Evolutionary conservation across 208 protist genomes (phyloP), one percentile per base, ranked within the genome.

Genomic region (Giardia muris): DNA sequence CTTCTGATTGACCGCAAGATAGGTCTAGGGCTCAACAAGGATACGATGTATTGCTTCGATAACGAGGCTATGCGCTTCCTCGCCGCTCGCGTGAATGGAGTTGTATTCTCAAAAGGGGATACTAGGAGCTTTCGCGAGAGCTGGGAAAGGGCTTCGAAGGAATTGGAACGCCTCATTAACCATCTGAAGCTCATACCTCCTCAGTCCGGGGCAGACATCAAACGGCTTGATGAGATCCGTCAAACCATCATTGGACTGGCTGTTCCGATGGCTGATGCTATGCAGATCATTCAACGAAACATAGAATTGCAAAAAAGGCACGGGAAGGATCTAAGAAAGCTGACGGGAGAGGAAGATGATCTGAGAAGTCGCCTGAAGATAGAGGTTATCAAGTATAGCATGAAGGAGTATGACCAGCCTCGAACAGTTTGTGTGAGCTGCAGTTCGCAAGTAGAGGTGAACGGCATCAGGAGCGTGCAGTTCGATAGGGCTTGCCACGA

Each of bases 41-140:
- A 76, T 10, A 76, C 57, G 30, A 76, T 76, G 57, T 76, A 76
- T 76, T 76, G 57, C 57, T 76, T 76, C 30, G 57, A 76, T 76
- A 76, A 76, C 30, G 57, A 76, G 57, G 57, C 57, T 76, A 76
- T 76, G 30, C 57, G 57, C 30, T 76, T 76, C 30, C 57, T 76
- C 30, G 57, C 57, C 10, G 57, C 57, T 76, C 57, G 57, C 30
- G 57, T 30, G 30, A 76, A 76, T 76, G 57, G 57, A 39, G 57
- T 76, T 30, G 30, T 30, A 76, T 76, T 76, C 30, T 76, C 57
- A 39, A 10, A 10, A 10, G 57, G 30, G 30, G 57, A 76, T 30
- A 76, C 57, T 39, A 76, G 30, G 10, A 76, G 57, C 57, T 76
- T 76, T 30, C 30, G 57, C 30, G 57, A 76, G 30, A 76, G 57